Evolutionary conservation across 768 basidiomycete genomes (phyloP), one percentile per base, ranked within the genome.

Genomic region (Leccinum obscurum): DNA sequence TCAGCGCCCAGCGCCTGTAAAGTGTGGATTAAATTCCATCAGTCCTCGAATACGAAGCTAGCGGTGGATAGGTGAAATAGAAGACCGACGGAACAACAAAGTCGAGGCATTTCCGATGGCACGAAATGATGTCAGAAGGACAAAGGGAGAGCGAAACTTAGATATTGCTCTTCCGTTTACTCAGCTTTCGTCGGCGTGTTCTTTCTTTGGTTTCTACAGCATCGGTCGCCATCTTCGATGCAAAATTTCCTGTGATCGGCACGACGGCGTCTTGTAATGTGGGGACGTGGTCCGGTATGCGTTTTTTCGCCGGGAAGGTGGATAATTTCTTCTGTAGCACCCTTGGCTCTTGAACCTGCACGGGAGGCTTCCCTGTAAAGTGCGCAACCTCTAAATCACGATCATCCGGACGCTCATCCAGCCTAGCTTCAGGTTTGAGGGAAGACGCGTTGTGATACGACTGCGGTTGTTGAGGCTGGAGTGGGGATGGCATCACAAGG

Each of bases 401-500:
- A 55, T 58, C 54, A 35, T 58, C 57, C 20, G 37, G 55, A 52
- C 56, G 44, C 20, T 37, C 59, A n/a, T 62, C 57, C 24, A 34
- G 55, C 64, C 60, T 54, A 35, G 32, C 11, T 37, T 39, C 41
- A 20, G 55, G 28, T 8, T 61, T 34, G 3, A 49, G 13, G 22
- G 37, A 50, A 34, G 63, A 57, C 44, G 68, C 66, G n/a, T 46
- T 58, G 28, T 59, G 49, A 52, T 69, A 65, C 26, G 62, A 56
- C 41, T 60, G 54, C 14, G 60, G 63, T 26, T 61, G 60, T 28
- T 69, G 68, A 60, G 72, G 73, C 67, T 85, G 84, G 41, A 91
- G 78, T 15, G 86, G 89, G 3, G 85, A 73, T 51, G 89, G 89
- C 89, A 91, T 91, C 48, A 90, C 84, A 28, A 91, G 83, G 52